Evolutionary conservation across 441 rosid species (phyloP).

Genomic region (Breynia disticha): DNA sequence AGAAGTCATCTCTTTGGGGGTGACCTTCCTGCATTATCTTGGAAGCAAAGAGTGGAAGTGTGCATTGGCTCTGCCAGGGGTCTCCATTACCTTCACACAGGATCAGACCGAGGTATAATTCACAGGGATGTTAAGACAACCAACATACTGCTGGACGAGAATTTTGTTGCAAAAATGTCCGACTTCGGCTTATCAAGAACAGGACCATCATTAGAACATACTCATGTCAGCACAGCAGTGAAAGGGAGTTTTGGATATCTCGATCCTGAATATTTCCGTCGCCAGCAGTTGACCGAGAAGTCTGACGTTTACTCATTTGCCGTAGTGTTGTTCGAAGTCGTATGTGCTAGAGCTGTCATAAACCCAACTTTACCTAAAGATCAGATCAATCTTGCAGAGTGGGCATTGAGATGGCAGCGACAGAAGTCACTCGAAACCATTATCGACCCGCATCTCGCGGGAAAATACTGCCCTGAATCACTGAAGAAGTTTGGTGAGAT

Average conservation of each 20-base stretch:
- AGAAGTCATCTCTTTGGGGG: conserved; percentile 77
- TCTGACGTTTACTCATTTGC: conserved; percentile 88
- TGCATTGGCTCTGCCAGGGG: conserved; percentile 81
- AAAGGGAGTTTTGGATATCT: conserved; percentile 91
- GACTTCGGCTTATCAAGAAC: conserved; percentile 78
- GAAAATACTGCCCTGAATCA: conserved; percentile 46
- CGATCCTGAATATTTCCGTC: conserved; percentile 76
- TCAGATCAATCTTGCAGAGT: conserved; percentile 88
- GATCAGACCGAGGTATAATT: conserved; percentile 73
- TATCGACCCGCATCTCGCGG: conserved; percentile 46
- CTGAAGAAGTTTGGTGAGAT: conserved; percentile 76
- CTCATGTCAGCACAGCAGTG: conserved; percentile 88
- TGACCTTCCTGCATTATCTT: conserved; percentile 53
- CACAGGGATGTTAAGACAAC: conserved; percentile 89
- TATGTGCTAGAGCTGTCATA: conserved; percentile 81
- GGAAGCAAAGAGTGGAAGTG: conserved; percentile 73
- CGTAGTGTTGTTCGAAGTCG: conserved; percentile 67
- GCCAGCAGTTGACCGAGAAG: conserved; percentile 84
- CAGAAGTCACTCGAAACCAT: conserved; percentile 54
- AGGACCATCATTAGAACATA: conserved; percentile 72
- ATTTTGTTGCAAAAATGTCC: conserved; percentile 76
- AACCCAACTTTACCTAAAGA: conserved; percentile 81
- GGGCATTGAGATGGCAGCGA: conserved; percentile 80
- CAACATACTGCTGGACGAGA: conserved; percentile 65
- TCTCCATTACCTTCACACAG: conserved; percentile 89